A percentile compares a stretch with the other conserved stretches of the same genome.
phyloP scores from a whole-genome alignment of 495 filamentous ascomycete genomes.

The Penicillium chermesinum region DNA sequence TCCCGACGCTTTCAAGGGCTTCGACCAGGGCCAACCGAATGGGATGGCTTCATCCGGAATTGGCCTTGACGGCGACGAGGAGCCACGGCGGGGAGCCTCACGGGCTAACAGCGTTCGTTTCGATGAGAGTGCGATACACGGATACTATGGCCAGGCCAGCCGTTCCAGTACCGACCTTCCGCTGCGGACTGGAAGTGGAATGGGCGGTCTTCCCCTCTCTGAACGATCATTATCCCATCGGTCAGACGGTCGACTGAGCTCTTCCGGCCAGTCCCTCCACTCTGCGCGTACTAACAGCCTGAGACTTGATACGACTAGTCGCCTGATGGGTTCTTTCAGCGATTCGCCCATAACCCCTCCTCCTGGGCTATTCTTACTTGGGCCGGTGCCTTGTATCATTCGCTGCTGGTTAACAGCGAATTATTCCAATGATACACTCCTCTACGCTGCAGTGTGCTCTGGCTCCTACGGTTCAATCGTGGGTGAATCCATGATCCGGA shows the following conservation, averaged over 20 bases:
- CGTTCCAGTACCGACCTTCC: constrained; percentile 77
- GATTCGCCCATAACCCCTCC: constrained; percentile 64
- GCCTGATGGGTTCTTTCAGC: constrained; percentile 55
- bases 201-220: constrained; percentile 77
- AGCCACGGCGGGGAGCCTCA: constrained; percentile 86
- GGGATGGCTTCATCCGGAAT: constrained; percentile 59
- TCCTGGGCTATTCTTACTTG: constrained; percentile 74
- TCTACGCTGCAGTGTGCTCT: constrained; percentile 89
- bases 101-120: constrained; percentile 98
- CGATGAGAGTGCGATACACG: constrained; percentile 91
- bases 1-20: constrained; percentile 73
- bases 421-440: constrained; percentile 77
- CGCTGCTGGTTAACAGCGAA: constrained; percentile 88
- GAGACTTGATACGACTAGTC: constrained; percentile 64
- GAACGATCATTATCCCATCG: constrained; percentile 91
- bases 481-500: constrained; percentile 64
- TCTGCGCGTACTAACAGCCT: constrained; percentile 82
- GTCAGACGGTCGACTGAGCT: constrained; percentile 94
- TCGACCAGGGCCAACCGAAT: constrained; percentile 69
- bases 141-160: constrained; percentile 77
- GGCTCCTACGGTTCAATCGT: constrained; percentile 83
- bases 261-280: constrained; percentile 75
- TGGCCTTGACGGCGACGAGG: constrained; percentile 81
- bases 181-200: constrained; percentile 68
- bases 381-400: constrained; percentile 86